These are phyloP conservation scores for Trypanosoma cruzi DNA, from an alignment of 208 protist species.

Conservation along the genomic window DNA sequence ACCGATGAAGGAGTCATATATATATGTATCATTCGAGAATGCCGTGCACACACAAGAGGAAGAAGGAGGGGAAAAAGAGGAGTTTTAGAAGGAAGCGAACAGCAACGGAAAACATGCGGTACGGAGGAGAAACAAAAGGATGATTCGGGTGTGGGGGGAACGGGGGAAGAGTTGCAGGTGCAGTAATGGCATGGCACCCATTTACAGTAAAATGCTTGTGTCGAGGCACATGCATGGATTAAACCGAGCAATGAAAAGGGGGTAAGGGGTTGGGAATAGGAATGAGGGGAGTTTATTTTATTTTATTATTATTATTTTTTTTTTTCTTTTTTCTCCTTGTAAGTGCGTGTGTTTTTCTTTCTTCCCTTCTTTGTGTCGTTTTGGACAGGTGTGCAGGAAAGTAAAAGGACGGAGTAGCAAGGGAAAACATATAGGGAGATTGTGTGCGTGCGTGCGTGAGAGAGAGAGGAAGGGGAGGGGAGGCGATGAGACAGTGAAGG, in stretches of 20 bases:
- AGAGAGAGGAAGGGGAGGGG: background rate
- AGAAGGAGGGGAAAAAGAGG: background rate
- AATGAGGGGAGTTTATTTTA: background rate
- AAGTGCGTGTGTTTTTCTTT: background rate
- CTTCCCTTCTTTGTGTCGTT: background rate
- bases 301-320: background rate
- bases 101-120: background rate
- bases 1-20: background rate
- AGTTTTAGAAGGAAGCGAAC: background rate
- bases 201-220: background rate
- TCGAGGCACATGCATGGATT: too few relatives aligned
- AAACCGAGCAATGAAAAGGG: too few relatives aligned
- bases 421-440: constrained; percentile 7
- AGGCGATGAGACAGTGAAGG: background rate
- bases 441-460: constrained; percentile 3
- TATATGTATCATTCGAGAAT: background rate
- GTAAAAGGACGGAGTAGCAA: background rate
- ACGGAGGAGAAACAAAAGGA: background rate
- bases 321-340: background rate
- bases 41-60: background rate
- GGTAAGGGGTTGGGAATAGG: background rate
- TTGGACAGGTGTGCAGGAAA: background rate
- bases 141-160: too few relatives aligned
- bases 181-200: background rate
- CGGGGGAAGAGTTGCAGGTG: background rate